Evolutionary conservation across 306 rosid genomes (phyloP), one percentile per base, ranked within the genome.

Genomic region (Hippophae tibetana): DNA sequence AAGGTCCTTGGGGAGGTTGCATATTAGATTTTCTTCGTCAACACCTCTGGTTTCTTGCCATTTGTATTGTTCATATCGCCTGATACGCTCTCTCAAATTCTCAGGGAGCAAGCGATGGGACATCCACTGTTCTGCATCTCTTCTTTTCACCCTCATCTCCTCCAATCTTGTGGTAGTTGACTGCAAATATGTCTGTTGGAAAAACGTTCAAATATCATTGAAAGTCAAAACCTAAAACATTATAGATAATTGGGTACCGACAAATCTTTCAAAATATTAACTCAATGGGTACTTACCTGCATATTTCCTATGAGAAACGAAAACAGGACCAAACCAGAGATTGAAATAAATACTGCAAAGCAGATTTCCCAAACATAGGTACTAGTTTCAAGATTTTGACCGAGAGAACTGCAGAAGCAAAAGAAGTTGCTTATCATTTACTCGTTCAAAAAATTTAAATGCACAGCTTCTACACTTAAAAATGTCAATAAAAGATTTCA

Each of bases 1-100:
- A 44, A 90, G 86, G 73, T 90, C 97, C 74, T 85, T 90, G 27
- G 97, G 97, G 72, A 90, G 97, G 79, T 87, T 76, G 13, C 76
- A 56, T 58, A 90, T 72, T 67, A 90, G 73, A 74, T 70, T 64
- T 43, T 90, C 94, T 77, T 90, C 97, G 50, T 90, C 94, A 57
- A 87, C 97, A 54, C 97, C 97, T 76, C 97, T 79, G 58, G 97
- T 90, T 79, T 90, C 97, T 74, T 82, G 97, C 97, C 97, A 90
- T 79, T 74, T 90, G 90, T 86, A 90, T 42, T 90, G 97, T 49
- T 90, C 95, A 55, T 86, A 84, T 57, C 94, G 81, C 75, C 97
- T 85, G 69, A 90, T 87, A 53, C 95, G 81, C 71, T 84, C 85
- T 73, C 85, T 81, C 66, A 90, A 69, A 80, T 76, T 74, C 58